Evolutionary conservation across 2,329 filamentous ascomycete species (phyloP).

Genomic region (Dactylellina parvicollis): DNA sequence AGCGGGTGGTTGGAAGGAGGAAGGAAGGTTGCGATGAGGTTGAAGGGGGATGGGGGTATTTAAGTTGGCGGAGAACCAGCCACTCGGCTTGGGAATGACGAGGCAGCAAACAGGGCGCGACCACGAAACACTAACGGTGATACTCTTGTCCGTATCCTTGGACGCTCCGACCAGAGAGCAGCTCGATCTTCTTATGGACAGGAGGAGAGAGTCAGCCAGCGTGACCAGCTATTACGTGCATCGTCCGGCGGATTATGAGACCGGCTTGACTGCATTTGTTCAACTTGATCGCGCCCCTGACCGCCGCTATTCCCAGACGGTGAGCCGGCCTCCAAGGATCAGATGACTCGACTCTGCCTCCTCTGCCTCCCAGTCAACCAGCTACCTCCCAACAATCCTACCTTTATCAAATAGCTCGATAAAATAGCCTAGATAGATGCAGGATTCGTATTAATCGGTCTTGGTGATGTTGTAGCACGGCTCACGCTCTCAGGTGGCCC

Average conservation of each 20-base stretch:
- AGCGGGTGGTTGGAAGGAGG: conserved; percentile 21
- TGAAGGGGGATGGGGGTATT: conserved; percentile 58
- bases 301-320: too few species aligned
- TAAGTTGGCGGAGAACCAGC: conserved; percentile 19
- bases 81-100: conserved; percentile 37
- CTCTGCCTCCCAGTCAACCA: too few species aligned
- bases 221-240: conserved; percentile 31
- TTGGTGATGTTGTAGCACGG: too few species aligned
- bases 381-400: too few species aligned
- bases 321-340: too few species aligned
- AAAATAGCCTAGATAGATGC: too few species aligned
- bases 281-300: background rate
- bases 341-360: background rate
- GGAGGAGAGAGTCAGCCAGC: too few species aligned
- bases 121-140: background rate
- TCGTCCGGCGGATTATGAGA: conserved; percentile 1
- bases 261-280: background rate
- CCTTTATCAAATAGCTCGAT: too few species aligned
- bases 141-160: too few species aligned
- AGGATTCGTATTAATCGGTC: too few species aligned
- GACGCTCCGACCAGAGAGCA: too few species aligned
- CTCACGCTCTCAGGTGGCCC: conserved; percentile 1
- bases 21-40: conserved; percentile 57
- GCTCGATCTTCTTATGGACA: too few species aligned
- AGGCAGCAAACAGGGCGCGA: background rate